Evolutionary conservation across 306 rosid genomes (phyloP), one percentile per base, ranked within the genome.

Genomic region (Arachis hypogaea): DNA sequence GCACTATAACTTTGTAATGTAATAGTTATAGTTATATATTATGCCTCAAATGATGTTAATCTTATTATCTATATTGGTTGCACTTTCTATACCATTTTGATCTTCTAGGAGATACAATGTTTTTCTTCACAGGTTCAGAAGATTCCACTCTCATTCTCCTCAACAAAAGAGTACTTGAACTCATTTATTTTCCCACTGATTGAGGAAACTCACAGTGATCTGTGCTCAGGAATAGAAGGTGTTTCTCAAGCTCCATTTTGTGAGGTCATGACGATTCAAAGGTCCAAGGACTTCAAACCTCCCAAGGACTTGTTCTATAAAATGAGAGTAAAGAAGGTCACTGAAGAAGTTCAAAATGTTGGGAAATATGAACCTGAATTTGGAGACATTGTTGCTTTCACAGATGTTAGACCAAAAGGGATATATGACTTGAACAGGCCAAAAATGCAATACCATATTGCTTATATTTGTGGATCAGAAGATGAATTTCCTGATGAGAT

Each of bases 361-460:
- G 62, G 45, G 72, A 7, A 18, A 6, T 85, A 82, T 68, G 77
- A 77, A 29, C 88, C 91, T 44, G 50, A 66, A 63, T 12, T 0
- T 16, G 91, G 91, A 52, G 91, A 90, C 69, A 16, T 86, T 73
- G 81, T 86, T 77, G 93, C 88, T 10, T 72, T 88, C 18, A 67
- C 91, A 22, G 54, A 76, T 69, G 9, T 66, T 0, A 81, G 63
- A 72, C 89, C 93, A 0, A 76, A 56, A 73, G 16, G 74, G 64
- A 11, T 75, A 2, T 36, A 52, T 9, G 91, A 90, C 79, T 69
- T 90, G 47, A 68, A 71, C 41, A 43, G 55, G 65, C 73, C 82
- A 7, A 30, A 12, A 16, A 73, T 38, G 6, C 46, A 59, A 30
- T 84, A 62, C 55, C 74, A 79, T 61, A 44, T 81, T 61, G 96